Evolutionary conservation across 768 basidiomycete genomes (phyloP), one percentile per base, ranked within the genome.

Genomic region (Mycena belliarum): DNA sequence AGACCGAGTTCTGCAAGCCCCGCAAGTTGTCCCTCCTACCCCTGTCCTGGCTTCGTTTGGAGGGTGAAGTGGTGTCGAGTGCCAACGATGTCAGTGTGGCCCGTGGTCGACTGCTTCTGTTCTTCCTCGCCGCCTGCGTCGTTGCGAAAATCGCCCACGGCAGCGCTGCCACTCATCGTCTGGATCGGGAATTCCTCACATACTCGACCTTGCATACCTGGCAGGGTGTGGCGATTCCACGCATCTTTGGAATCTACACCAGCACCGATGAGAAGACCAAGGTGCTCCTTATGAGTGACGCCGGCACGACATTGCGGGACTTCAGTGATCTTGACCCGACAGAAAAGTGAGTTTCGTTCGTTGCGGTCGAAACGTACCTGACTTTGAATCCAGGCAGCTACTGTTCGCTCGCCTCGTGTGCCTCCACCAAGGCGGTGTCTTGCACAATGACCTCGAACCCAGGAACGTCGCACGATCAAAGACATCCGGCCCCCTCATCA

Each of bases 211-310:
- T 49, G 47, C 33, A 33, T 23, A 14, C 32, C 16, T 49, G 29
- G 47, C 47, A 49, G 33, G 47, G 47, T 23, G 47, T 33, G 21
- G 29, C 47, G 47, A 49, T 49, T 37, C 47, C 47, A 33, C 47
- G 47, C 6, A 33, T 49, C 47, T 37, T 49, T 49, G 47, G 47
- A 33, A 4, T 49, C 21, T 37, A 49, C 21, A 49, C 25, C 5
- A 37, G 47, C 33, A 49, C 20, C 47, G 33, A 37, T 21, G 14
- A 49, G 18, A 41, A 8, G 40, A 41, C 40, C 40, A 41, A 41
- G 18, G 40, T 41, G 40, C 40, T 41, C 40, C 47, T 49, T 32
- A 49, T 37, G 47, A 49, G 47, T 24, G 32, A 49, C 33, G 47
- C 33, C 33, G 47, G 47, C 20, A 49, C 20, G 33, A 16, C 47